Evolutionary conservation across 176 grass and related monocot species (phyloP), one percentile per base, ranked within the genome.

Genomic region (Carex cristatella): DNA sequence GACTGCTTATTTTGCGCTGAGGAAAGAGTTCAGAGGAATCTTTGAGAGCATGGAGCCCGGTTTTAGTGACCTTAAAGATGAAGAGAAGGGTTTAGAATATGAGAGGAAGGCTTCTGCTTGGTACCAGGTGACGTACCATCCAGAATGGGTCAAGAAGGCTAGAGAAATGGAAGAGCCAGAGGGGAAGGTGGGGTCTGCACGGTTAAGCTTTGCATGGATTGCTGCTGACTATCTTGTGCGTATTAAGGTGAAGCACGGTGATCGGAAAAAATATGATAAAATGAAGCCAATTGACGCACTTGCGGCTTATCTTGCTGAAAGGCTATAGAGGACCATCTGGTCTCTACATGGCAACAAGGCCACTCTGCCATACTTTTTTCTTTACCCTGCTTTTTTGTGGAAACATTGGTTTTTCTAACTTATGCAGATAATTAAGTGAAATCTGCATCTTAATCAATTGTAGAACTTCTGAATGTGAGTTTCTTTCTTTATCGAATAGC

Each of bases 81-180:
- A 93, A 1, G 89, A 88, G 69, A 94, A 89, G 78, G 85, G 83
- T n/a, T 2, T 9, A 18, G 5, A 81, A 18, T 97, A 90, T 28
- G 92, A 94, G 85, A 87, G 53, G 86, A 98, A 88, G 85, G 88
- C 91, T 23, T 94, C 95, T 0, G 93, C 92, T 46, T 98, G 95
- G 95, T 98, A 98, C 83, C 92, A 93, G 67, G 92, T 98, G 32
- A 94, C 92, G 37, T 94, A 98, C 81, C 92, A 94, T 79, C 86
- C 88, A 18, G 85, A 86, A 38, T 94, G 92, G 95, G 61, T 90
- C 13, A 75, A 74, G 33, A 92, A 91, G 70, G 87, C 80, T 2
- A 83, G 33, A 54, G 91, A 87, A 75, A 85, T 89, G 75, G 55
- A 86, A 1, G 79, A 82, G 35, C 64, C 64, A 57, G 88, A 98